Evolutionary conservation across 2,329 filamentous ascomycete species (phyloP), one percentile per base, ranked within the genome.

Genomic region (Emmonsiellopsis sp.): DNA sequence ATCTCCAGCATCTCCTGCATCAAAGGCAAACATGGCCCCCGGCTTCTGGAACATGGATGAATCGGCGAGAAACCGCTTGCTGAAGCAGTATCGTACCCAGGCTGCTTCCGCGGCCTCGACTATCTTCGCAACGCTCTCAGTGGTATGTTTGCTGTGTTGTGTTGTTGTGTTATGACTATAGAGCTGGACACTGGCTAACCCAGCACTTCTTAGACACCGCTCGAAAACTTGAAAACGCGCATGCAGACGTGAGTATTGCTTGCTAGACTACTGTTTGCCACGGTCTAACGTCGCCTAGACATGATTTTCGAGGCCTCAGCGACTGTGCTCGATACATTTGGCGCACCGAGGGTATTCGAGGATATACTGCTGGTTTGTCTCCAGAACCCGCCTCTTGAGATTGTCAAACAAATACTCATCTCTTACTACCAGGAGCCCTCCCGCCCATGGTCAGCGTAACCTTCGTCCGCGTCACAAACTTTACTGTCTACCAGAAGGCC

Each of bases 191-290:
- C n/a, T n/a, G n/a, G 38, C 38, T 7, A 44, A 7, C 7, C 2
- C 20, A 35, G 6, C 20, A 45, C 16, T 26, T 52, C 10, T n/a
- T 55, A 75, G 73, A 74, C 73, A 46, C 73, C 73, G 38, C 57
- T 76, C 50, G 73, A 76, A 56, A 76, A 76, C 57, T 58, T 76
- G 55, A 76, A 76, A 59, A 75, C 73, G 48, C 73, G 73, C 35
- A 75, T 76, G 73, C 73, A 76, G 64, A 75, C 73, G 73, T 75
- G 62, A 61, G 71, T 63, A 15, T 5, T 41, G 34, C 46, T 38
- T 30, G 30, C 4, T 26, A 26, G 11, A 10, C 6, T n/a, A 41
- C n/a, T 31, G 26, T 42, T 11, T 42, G 2, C 37, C 34, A 5
- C n/a, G 10, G 6, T 16, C 7, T 43, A 26, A 9, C 9, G 4